Percentiles rank a stretch among this genome's conserved stretches.
These are phyloP conservation scores for Adenanthera pavonina DNA, from an alignment of 306 rosid genomes.

Conservation along the genomic window DNA sequence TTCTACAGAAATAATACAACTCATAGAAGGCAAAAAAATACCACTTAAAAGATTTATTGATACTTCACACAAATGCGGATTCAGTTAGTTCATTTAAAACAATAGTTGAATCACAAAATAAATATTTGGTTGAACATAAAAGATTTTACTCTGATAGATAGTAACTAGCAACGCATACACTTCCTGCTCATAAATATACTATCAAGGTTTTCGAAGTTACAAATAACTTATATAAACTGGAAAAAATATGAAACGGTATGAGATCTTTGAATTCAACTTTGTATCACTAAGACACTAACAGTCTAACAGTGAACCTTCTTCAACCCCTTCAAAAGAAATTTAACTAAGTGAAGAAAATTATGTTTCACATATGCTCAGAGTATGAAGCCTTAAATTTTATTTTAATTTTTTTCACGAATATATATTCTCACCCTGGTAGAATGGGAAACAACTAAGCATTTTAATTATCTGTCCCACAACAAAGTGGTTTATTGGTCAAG, in stretches of 20 bases:
- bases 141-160: neutral
- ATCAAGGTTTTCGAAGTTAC: neutral
- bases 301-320: neutral
- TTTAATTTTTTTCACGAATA: neutral
- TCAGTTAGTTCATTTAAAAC: no score
- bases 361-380: neutral
- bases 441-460: neutral
- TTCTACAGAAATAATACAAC: slow-evolving; percentile 2
- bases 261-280: neutral
- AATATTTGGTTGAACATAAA: neutral
- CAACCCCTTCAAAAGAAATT: no score
- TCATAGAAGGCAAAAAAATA: neutral
- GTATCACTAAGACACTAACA: neutral
- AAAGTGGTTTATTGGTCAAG: neutral
- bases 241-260: no score
- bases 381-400: no score
- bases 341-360: no score
- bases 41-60: neutral
- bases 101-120: no score
- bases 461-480: neutral
- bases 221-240: neutral
- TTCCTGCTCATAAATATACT: neutral
- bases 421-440: neutral
- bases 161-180: neutral
- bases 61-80: neutral